phyloP scores from a whole-genome alignment of 305 asterid genomes.

The Andrographis paniculata region DNA sequence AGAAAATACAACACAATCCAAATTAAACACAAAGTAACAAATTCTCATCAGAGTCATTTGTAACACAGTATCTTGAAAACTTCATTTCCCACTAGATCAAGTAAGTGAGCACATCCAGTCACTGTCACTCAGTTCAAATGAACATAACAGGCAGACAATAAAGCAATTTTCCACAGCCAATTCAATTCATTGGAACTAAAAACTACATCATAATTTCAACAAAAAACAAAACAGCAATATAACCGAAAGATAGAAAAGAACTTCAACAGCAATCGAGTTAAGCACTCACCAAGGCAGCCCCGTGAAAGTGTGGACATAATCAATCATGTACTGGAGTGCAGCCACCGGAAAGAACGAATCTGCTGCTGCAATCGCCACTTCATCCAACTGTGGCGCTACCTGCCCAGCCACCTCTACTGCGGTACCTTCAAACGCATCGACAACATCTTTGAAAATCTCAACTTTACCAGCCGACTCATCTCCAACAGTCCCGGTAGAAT shows the following conservation, averaged over 20 bases:
- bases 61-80: background rate
- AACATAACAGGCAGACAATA: too few relatives aligned
- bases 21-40: slow-evolving; percentile 5
- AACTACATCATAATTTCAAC: slow-evolving; percentile 9
- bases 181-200: slow-evolving; percentile 1
- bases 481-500: slow-evolving; percentile 47
- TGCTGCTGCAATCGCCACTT: slow-evolving; percentile 78
- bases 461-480: slow-evolving; percentile 48
- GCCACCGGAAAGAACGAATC: slow-evolving; percentile 78
- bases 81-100: too few relatives aligned
- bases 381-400: slow-evolving; percentile 55
- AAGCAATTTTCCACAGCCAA: too few relatives aligned
- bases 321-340: slow-evolving; percentile 59
- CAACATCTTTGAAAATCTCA: slow-evolving; percentile 44
- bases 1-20: slow-evolving; percentile 7
- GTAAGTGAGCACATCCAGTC: too few relatives aligned
- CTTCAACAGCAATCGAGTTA: background rate
- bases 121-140: too few relatives aligned
- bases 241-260: background rate
- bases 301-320: slow-evolving; percentile 51
- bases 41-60: too few relatives aligned
- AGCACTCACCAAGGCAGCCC: slow-evolving; percentile 60
- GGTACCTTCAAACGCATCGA: slow-evolving; percentile 42
- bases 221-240: slow-evolving; percentile 1
- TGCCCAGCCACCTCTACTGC: slow-evolving; percentile 43